Evolutionary conservation across 208 protist genomes (phyloP), one percentile per base, ranked within the genome.

Genomic region (Trypanosoma caninum): DNA sequence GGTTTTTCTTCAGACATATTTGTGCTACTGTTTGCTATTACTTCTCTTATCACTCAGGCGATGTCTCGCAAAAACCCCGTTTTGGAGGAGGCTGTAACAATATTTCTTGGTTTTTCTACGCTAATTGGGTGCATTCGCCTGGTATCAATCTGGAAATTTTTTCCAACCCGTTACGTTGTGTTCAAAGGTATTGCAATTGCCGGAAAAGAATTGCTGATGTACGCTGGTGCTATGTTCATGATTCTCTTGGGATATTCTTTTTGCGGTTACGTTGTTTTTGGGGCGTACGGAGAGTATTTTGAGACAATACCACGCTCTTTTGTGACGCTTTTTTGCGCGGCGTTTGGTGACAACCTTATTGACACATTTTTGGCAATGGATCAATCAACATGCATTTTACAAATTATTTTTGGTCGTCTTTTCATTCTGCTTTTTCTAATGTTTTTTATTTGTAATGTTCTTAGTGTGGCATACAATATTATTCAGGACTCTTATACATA

Each of bases 401-500:
- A 83, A 47, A 45, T 77, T 1, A 28, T 77, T 28, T 78, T 76
- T 37, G 66, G 53, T 23, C 69, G 76, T 3, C 16, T 87, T 22
- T 87, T 83, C 48, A 62, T 87, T 35, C 34, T 65, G 23, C 78
- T 71, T 10, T 87, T 83, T 47, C 58, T 87, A 6, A 42, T 67
- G 3, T 65, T 87, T 31, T 83, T 83, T 59, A 76, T 87, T 48
- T 83, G 76, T 51, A 87, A 66, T 50, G 72, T 83, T 13, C 68
- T 83, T 46, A 81, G 69, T 69, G 72, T 87, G 16, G 80, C 80
- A 6, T 70, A 79, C 58, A 87, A 70, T 48, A 81, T 87, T 38
- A 77, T 83, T 46, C 76, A 87, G 48, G 73, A 83, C 46, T 87
- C 80, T n/a, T 80, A 80, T 57, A 74, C 50, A 23, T 65, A 78